Conservation (phyloP, 2,329 filamentous ascomycete genomes). For the Fusarium austroafricanum region DNA sequence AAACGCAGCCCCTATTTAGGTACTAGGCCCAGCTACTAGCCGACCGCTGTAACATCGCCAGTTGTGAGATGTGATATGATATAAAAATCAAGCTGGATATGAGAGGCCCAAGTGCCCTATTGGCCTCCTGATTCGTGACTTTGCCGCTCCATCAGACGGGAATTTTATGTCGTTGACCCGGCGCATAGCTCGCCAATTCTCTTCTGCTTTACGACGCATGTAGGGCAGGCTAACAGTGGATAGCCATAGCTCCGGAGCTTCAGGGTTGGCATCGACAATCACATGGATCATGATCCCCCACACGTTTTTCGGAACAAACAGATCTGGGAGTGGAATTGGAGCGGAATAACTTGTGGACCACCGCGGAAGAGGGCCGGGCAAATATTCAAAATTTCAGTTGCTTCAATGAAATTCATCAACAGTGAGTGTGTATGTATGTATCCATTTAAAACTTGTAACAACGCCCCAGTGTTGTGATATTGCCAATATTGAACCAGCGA, state of each 20-base stretch:
- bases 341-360: slow-evolving; percentile 18
- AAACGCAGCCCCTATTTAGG: slow-evolving; percentile 2
- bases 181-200: slow-evolving; percentile 10
- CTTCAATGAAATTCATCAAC: neutral
- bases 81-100: slow-evolving; percentile 9
- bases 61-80: neutral
- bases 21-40: neutral
- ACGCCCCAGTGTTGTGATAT: slow-evolving; percentile 4
- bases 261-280: slow-evolving; percentile 35
- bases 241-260: slow-evolving; percentile 1
- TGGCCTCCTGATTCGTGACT: slow-evolving; percentile 2
- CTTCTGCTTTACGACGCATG: neutral
- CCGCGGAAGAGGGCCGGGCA: slow-evolving; percentile 12
- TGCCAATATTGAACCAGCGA: slow-evolving; percentile 1
- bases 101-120: neutral
- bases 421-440: neutral
- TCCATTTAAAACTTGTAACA: slow-evolving; percentile 20
- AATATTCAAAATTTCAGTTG: neutral
- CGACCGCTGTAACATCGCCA: slow-evolving; percentile 9
- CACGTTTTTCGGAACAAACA: slow-evolving; percentile 31
- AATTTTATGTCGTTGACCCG: neutral
- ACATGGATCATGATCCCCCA: slow-evolving; percentile 36
- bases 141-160: slow-evolving; percentile 5
- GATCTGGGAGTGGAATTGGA: slow-evolving; percentile 3
- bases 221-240: slow-evolving; percentile 2